Evolutionary conservation across 768 basidiomycete genomes (phyloP).

Genomic region (Tricholoma matsutake): DNA sequence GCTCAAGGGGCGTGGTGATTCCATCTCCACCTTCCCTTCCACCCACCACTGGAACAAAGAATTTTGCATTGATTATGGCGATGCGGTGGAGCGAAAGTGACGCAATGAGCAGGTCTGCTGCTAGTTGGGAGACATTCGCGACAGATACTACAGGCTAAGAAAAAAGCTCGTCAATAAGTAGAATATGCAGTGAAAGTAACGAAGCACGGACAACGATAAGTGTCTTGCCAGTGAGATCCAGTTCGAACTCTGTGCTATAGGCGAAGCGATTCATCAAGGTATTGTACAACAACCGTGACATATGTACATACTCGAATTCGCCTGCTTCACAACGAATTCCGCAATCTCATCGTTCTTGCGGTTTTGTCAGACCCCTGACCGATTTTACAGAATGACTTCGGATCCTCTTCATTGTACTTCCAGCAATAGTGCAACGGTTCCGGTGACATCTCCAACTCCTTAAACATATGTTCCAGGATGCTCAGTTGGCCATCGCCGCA

Average conservation of each 20-base stretch:
- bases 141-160: constrained; percentile 69
- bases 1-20: constrained; percentile 72
- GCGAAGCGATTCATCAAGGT: constrained; percentile 29
- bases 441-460: too few species aligned
- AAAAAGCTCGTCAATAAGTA: constrained; percentile 9
- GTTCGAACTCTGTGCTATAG: constrained; percentile 18
- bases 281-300: neutral
- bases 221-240: constrained; percentile 33
- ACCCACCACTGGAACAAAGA: constrained; percentile 70
- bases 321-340: too few species aligned
- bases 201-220: constrained; percentile 41
- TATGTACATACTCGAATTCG: too few species aligned
- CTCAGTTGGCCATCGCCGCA: too few species aligned
- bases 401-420: too few species aligned
- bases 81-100: constrained; percentile 58
- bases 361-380: too few species aligned
- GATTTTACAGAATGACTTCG: too few species aligned
- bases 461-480: too few species aligned
- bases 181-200: neutral
- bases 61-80: constrained; percentile 60
- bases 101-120: constrained; percentile 69
- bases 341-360: too few species aligned
- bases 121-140: constrained; percentile 79
- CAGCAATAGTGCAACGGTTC: too few species aligned
- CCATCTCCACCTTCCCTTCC: constrained; percentile 63